Percentiles rank a stretch among this genome's conserved stretches.
These are phyloP conservation scores for Saccharomyces pastorianus DNA, from an alignment of 1,139 yeast genomes.

Conservation along the genomic window DNA sequence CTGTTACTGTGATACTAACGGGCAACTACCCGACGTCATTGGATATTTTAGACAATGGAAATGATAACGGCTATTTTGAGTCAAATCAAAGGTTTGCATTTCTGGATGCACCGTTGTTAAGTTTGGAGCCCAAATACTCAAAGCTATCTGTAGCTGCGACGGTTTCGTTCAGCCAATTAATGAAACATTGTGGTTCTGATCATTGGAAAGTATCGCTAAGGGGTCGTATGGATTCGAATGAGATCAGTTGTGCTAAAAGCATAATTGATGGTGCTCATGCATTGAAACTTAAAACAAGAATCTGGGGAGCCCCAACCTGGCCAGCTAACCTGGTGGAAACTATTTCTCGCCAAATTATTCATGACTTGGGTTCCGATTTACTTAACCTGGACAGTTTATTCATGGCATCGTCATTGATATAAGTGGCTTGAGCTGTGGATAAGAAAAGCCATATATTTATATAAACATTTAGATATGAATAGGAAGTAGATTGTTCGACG, in stretches of 20 bases:
- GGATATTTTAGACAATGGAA: slow-evolving; percentile 11
- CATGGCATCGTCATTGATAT: slow-evolving; percentile 1
- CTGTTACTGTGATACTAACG: slow-evolving; percentile 40
- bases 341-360: slow-evolving; percentile 5
- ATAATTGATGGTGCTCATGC: slow-evolving; percentile 34
- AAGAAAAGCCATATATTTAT: too few relatives aligned
- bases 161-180: slow-evolving; percentile 13
- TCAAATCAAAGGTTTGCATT: slow-evolving; percentile 29
- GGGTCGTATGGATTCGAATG: slow-evolving; percentile 12
- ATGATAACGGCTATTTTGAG: slow-evolving; percentile 14
- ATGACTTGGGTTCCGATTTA: slow-evolving; percentile 33
- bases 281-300: slow-evolving; percentile 35
- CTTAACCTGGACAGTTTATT: slow-evolving; percentile 41
- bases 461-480: neutral
- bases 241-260: slow-evolving; percentile 23
- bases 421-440: neutral
- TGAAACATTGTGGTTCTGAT: slow-evolving; percentile 3
- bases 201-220: neutral
- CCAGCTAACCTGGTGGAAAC: slow-evolving; percentile 24
- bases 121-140: slow-evolving; percentile 9
- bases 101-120: slow-evolving; percentile 32
- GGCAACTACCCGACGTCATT: slow-evolving; percentile 34
- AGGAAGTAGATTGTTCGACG: neutral
- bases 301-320: slow-evolving; percentile 49
- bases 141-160: slow-evolving; percentile 19